A percentile compares a stretch with the other conserved stretches of the same genome.
Evolutionary conservation across 257 asterid genomes (phyloP).

Genomic region (Sherardia arvensis): DNA sequence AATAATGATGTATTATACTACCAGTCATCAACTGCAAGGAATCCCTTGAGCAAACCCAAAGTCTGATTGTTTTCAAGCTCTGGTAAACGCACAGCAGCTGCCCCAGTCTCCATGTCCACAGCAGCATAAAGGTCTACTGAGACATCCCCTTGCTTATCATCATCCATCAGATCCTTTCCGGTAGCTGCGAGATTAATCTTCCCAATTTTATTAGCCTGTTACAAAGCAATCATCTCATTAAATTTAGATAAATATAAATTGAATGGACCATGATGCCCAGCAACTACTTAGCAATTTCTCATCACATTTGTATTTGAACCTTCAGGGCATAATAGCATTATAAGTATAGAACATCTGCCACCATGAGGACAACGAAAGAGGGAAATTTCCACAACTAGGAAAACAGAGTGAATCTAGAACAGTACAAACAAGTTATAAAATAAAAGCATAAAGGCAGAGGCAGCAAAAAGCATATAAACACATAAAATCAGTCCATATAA

Average conservation of each 20-base stretch:
- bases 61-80: conserved; percentile 86
- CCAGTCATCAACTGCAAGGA: conserved; percentile 98
- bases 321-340: not conserved
- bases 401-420: not conserved
- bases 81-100: conserved; percentile 62
- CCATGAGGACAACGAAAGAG: not conserved
- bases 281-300: too few species aligned
- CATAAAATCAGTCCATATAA: too few species aligned
- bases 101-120: conserved; percentile 63
- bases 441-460: not conserved
- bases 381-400: not conserved
- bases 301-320: not conserved
- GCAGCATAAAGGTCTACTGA: conserved; percentile 93
- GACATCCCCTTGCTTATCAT: conserved; percentile 94
- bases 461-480: too few species aligned
- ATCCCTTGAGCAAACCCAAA: conserved; percentile 83
- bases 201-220: conserved; percentile 92
- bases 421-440: not conserved
- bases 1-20: conserved; percentile 20
- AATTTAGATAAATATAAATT: not conserved
- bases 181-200: conserved; percentile 99
- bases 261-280: not conserved
- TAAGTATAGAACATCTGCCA: not conserved
- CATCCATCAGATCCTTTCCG: conserved; percentile 99
- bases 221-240: not conserved